Evolutionary conservation across 2,329 filamentous ascomycete genomes (phyloP).

Genomic region (Tympanopsis confertula): DNA sequence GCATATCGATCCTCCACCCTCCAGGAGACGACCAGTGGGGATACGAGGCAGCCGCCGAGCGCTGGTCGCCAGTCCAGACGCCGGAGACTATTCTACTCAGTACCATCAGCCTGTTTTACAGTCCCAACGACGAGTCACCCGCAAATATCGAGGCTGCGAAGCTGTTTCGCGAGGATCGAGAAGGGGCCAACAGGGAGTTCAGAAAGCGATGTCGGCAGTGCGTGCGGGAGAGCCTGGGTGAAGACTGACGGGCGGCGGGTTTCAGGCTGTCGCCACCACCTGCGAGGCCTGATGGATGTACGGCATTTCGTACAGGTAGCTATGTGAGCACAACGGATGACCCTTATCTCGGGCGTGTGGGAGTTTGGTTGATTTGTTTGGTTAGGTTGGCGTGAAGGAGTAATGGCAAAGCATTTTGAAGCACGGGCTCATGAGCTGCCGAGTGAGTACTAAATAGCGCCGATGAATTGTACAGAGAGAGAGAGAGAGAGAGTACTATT

Average conservation of each 20-base stretch:
- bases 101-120: conserved; percentile 83
- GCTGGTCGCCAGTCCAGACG: conserved; percentile 90
- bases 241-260: conserved; percentile 36
- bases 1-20: conserved; percentile 93
- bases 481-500: too few relatives aligned
- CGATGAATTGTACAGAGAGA: too few relatives aligned
- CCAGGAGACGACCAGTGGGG: conserved; percentile 89
- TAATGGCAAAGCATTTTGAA: too few relatives aligned
- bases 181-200: conserved; percentile 56
- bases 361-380: too few relatives aligned
- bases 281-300: too few relatives aligned
- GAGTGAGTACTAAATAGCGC: too few relatives aligned
- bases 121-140: conserved; percentile 89
- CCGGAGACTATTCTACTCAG: conserved; percentile 88
- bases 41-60: conserved; percentile 80
- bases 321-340: too few relatives aligned
- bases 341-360: too few relatives aligned
- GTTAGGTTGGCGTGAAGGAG: too few relatives aligned
- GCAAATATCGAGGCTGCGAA: conserved; percentile 90
- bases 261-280: too few relatives aligned
- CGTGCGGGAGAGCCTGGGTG: conserved; percentile 71
- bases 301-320: too few relatives aligned
- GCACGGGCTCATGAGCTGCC: too few relatives aligned
- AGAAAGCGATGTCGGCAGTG: conserved; percentile 66
- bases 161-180: conserved; percentile 69